These are phyloP conservation scores for Carallia brachiata DNA, from an alignment of 345 rosid species.

Conservation along the genomic window DNA sequence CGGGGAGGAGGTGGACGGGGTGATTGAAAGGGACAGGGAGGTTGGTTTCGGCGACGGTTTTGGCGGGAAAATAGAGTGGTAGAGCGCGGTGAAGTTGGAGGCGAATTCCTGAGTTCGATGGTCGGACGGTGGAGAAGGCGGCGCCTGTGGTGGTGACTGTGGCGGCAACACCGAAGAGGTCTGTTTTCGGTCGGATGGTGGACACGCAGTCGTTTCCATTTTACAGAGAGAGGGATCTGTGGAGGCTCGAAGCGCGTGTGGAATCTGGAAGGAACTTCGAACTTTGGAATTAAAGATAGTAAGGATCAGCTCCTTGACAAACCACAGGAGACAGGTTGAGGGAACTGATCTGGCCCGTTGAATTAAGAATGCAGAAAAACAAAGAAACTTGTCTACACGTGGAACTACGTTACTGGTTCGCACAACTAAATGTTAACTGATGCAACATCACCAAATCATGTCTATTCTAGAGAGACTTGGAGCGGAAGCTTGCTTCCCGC, in stretches of 20 bases:
- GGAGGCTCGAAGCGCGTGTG: neutral
- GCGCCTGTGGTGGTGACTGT: slow-evolving; percentile 14
- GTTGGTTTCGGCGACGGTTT: slow-evolving; percentile 37
- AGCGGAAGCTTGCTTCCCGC: slow-evolving; percentile 11
- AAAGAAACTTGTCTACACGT: too few relatives aligned
- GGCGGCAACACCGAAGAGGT: slow-evolving; percentile 16
- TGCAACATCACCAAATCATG: too few relatives aligned
- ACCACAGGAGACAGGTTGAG: too few relatives aligned
- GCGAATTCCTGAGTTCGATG: slow-evolving; percentile 39
- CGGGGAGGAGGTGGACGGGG: slow-evolving; percentile 47
- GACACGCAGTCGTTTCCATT: slow-evolving; percentile 39
- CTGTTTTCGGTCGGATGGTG: slow-evolving; percentile 32
- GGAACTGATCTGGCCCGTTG: too few relatives aligned
- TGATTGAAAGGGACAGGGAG: slow-evolving; percentile 45
- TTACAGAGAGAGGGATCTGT: neutral
- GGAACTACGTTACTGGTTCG: too few relatives aligned
- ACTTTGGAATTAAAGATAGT: neutral
- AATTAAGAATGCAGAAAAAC: too few relatives aligned
- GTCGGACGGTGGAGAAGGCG: slow-evolving; percentile 32
- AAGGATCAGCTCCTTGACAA: too few relatives aligned
- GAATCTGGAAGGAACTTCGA: neutral
- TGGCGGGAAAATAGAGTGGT: slow-evolving; percentile 67
- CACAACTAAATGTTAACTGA: too few relatives aligned
- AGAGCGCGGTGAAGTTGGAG: slow-evolving; percentile 50
- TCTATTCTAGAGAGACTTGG: neutral